Base-by-base conservation (phyloP, 2,329 filamentous ascomycete species). In the Cladosporium velox region DNA sequence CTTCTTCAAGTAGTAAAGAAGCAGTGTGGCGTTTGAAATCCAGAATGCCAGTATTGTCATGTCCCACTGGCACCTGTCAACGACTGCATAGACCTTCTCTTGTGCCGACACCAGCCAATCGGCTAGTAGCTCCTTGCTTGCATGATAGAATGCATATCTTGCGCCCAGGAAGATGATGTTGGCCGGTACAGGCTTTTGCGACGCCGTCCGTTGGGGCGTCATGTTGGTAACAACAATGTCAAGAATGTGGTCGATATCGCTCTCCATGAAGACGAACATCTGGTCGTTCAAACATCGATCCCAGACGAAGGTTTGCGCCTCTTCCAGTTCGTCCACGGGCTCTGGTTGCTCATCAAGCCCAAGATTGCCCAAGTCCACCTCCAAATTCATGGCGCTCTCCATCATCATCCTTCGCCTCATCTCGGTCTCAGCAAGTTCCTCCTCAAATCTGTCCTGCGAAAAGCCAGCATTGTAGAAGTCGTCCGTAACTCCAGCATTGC, bases 1-100 rank as follows among this genome's bases (percentile, higher is more conserved):
- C 79, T 99, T 99, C 77, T 97, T 97, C 64, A 99, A 83, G 76
- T 99, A 99, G 78, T 99, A 94, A 63, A 98, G 82, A n/a, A 99
- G 82, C 47, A 99, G 81, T 0, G 95, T 99, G 10, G 92, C 93
- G 77, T 99, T 99, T 1, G 95, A 98, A 74, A 97, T 93, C 95
- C 95, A 99, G 76, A 99, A 99, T 2, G 95, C 95, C 44, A 99
- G 83, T 71, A 99, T 97, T 0, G 95, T 99, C 95, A 99, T 99
- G 76, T 99, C 95, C 95, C 95, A 98, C 76, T 99, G 95, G 75
- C 94, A 89, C 68, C 87, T 87, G 78, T 98, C 95, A n/a, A 99
- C 93, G 34, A 97, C 92, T 67, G 93, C 90, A 75, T 98, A 98
- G 73, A 99, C 98, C 79, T 94, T 95, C 74, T 96, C 92, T 86